These are phyloP conservation scores for Lizonia empirigonia DNA, from an alignment of 2,329 filamentous ascomycete genomes.

Conservation along the genomic window DNA sequence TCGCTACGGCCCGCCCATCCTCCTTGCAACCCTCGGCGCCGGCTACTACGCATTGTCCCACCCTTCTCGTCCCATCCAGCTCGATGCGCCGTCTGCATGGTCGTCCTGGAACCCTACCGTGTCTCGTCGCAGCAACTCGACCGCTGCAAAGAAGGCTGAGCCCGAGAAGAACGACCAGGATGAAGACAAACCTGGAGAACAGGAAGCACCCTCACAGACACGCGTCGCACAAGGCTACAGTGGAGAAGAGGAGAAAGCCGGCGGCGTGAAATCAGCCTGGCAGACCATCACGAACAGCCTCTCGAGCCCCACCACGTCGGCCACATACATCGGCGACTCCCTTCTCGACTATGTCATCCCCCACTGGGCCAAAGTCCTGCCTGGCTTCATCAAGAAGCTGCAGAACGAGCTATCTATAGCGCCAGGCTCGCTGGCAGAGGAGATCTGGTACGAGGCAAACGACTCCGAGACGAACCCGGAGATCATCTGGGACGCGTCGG, in stretches of 20 bases:
- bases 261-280: constrained; percentile 36
- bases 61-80: constrained; percentile 30
- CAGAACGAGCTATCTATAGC: constrained; percentile 87
- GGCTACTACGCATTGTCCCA: constrained; percentile 28
- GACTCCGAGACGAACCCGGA: constrained; percentile 85
- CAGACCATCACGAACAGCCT: constrained; percentile 41
- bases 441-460: constrained; percentile 91
- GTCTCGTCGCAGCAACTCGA: constrained; percentile 19
- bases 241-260: constrained; percentile 26
- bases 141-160: constrained; percentile 27
- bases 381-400: constrained; percentile 78
- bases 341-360: constrained; percentile 77
- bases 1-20: constrained; percentile 39
- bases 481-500: constrained; percentile 78
- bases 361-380: constrained; percentile 78
- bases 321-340: constrained; percentile 53
- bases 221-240: constrained; percentile 35
- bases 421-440: constrained; percentile 84
- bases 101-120: constrained; percentile 24
- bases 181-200: constrained; percentile 30
- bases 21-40: constrained; percentile 33
- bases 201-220: constrained; percentile 44
- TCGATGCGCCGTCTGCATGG: constrained; percentile 37
- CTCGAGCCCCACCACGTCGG: constrained; percentile 34
- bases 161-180: constrained; percentile 21